Percentiles rank a stretch among this genome's conserved stretches.
Evolutionary conservation across 371 early-diverging fungal species (phyloP).

Genomic region (Rhizomucor pusillus): DNA sequence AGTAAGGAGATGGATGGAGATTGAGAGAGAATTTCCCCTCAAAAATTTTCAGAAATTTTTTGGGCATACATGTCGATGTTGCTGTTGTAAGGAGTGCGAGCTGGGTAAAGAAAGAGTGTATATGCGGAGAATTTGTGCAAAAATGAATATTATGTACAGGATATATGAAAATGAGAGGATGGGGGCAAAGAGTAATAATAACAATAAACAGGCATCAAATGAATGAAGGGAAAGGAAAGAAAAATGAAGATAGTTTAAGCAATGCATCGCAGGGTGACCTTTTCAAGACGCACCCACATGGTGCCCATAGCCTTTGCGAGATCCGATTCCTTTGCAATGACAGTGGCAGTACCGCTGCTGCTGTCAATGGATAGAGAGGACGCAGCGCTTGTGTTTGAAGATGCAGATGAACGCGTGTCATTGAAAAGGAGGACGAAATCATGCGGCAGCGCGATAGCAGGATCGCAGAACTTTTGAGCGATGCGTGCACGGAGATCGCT

Average conservation of each 20-base stretch:
- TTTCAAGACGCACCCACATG: conserved; percentile 21
- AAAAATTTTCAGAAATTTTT: no score
- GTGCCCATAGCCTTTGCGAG: conserved; percentile 15
- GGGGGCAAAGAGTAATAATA: background rate
- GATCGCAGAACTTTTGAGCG: conserved; percentile 18
- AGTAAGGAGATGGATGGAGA: no score
- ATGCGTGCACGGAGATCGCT: conserved; percentile 18
- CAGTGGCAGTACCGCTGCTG: conserved; percentile 6
- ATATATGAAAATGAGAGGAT: background rate
- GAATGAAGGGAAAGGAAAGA: background rate
- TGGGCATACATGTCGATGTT: no score
- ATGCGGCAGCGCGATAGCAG: conserved; percentile 8
- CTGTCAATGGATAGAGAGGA: conserved; percentile 10
- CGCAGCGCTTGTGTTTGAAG: conserved; percentile 18
- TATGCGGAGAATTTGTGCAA: no score
- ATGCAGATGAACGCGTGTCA: conserved; percentile 23
- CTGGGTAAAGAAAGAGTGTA: no score
- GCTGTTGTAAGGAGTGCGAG: no score
- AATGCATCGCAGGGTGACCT: conserved; percentile 26
- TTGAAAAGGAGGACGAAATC: conserved; percentile 21
- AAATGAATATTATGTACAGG: background rate
- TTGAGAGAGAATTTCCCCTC: no score
- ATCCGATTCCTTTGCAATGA: conserved; percentile 19
- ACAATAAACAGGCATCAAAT: background rate
- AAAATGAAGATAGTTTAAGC: conserved; percentile 4